Conservation (phyloP, 2,329 filamentous ascomycete genomes). For the Bipolaris bicolor region DNA sequence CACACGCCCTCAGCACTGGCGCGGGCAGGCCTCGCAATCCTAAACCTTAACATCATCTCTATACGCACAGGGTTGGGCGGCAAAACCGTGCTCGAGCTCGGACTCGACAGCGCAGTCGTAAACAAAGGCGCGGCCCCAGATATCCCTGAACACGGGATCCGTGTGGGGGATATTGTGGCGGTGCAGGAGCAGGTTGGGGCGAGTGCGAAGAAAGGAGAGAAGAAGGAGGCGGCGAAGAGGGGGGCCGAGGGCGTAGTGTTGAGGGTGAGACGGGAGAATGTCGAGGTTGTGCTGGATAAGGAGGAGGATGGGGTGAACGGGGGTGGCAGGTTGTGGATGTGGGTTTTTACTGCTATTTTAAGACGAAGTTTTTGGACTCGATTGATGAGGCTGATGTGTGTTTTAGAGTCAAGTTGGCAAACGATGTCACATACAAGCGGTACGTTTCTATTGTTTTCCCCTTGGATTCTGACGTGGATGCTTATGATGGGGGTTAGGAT, state of each 20-base stretch:
- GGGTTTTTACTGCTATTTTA: not conserved
- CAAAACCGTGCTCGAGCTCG: conserved; percentile 85
- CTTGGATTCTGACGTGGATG: not conserved
- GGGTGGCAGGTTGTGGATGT: conserved; percentile 67
- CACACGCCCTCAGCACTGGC: conserved; percentile 73
- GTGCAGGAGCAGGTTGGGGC: conserved; percentile 77
- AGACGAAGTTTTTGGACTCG: no score
- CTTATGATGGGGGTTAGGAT: conserved; percentile 53
- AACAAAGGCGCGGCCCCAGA: conserved; percentile 56
- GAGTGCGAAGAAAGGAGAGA: conserved; percentile 72
- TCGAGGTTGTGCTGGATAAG: conserved; percentile 74
- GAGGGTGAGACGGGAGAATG: conserved; percentile 62
- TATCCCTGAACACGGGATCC: conserved; percentile 76
- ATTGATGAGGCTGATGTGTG: conserved; percentile 40
- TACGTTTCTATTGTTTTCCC: conserved; percentile 39
- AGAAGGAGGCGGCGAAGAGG: conserved; percentile 71
- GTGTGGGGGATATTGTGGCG: conserved; percentile 78
- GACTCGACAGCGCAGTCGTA: conserved; percentile 70
- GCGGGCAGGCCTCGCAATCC: conserved; percentile 78
- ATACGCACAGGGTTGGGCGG: conserved; percentile 90
- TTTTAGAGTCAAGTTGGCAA: conserved; percentile 67
- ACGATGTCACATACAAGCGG: conserved; percentile 70
- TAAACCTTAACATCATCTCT: conserved; percentile 74
- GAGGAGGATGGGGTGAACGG: conserved; percentile 61
- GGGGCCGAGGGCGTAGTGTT: conserved; percentile 75